phyloP scores from a whole-genome alignment of 169 alveolate genomes.

The Cardiosporidium cionae region DNA sequence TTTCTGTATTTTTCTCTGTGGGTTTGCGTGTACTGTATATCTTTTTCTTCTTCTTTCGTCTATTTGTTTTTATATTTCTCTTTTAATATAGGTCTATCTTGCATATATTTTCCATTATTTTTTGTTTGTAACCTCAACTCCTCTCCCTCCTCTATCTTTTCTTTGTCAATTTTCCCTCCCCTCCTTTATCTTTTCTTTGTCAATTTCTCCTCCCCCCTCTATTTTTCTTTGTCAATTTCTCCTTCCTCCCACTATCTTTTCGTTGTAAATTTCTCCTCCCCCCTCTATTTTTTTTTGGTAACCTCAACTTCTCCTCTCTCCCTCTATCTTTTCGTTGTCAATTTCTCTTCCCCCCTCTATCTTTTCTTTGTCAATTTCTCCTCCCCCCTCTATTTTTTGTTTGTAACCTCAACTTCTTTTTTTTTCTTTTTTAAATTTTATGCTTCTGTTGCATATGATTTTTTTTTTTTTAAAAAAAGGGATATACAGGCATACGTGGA shows the following conservation, averaged over 20 bases:
- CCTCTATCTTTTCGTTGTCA: not conserved
- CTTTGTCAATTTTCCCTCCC: not conserved
- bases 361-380: not conserved
- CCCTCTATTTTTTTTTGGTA: too few relatives aligned
- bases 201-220: not conserved
- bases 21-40: not conserved
- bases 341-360: not conserved
- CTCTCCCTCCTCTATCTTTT: not conserved
- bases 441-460: too few relatives aligned
- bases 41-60: too few relatives aligned
- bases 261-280: too few relatives aligned
- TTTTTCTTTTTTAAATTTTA: not conserved
- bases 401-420: not conserved
- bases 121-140: too few relatives aligned
- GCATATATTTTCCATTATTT: too few relatives aligned
- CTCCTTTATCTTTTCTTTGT: not conserved
- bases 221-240: not conserved
- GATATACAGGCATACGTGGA: slow-evolving; percentile 34
- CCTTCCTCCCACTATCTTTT: not conserved
- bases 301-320: not conserved
- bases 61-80: too few relatives aligned
- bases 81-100: too few relatives aligned
- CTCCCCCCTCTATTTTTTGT: not conserved
- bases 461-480: not conserved
- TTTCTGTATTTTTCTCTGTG: not conserved